Conservation (phyloP, 257 asterid genomes). For the Lavandula angustifolia region DNA sequence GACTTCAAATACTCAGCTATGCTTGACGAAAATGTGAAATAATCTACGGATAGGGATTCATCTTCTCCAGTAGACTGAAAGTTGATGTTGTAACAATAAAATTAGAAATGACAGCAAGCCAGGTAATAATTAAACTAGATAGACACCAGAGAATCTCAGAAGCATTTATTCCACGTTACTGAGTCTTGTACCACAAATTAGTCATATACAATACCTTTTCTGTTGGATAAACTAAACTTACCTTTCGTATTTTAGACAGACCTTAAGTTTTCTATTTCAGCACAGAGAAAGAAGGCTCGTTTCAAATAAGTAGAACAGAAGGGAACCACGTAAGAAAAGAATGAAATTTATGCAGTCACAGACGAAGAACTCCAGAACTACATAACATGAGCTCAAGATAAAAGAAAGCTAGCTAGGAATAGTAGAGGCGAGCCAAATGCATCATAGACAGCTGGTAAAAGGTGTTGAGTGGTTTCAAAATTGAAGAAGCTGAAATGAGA, state of each 20-base stretch:
- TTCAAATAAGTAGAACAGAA: background rate
- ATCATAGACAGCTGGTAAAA: constrained; percentile 4
- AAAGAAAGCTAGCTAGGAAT: background rate
- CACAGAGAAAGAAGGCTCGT: background rate
- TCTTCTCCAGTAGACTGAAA: constrained; percentile 69
- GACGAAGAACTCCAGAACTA: background rate
- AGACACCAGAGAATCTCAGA: constrained; percentile 21
- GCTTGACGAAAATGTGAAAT: constrained; percentile 86
- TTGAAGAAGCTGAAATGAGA: background rate
- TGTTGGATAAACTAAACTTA: background rate
- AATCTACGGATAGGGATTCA: constrained; percentile 62
- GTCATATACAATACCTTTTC: background rate
- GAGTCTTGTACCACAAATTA: background rate
- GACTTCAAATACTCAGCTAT: constrained; percentile 80
- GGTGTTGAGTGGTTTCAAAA: background rate
- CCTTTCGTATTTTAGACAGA: background rate
- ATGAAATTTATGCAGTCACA: background rate
- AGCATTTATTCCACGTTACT: background rate
- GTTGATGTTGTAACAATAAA: background rate
- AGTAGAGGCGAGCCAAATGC: background rate
- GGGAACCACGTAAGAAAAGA: background rate
- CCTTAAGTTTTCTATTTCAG: background rate
- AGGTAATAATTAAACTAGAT: constrained; percentile 10
- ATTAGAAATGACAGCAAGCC: constrained; percentile 2
- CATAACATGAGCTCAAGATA: background rate